Conservation (phyloP, 345 rosid species). For the Bruguiera parviflora region DNA sequence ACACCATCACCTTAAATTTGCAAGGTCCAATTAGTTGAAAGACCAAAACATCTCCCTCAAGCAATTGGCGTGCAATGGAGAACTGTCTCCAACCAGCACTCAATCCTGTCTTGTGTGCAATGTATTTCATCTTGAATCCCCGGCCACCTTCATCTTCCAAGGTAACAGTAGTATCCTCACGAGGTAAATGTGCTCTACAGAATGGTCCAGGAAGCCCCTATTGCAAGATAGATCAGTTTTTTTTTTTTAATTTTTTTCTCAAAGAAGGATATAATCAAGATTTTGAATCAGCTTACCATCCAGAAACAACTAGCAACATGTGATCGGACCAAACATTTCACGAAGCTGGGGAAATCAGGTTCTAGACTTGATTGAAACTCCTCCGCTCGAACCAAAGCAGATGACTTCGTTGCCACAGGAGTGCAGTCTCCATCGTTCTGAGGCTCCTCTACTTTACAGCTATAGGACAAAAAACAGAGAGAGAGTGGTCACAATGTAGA, state of each 20-base stretch:
- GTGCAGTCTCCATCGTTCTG: constrained; percentile 17
- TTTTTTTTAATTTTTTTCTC: not conserved
- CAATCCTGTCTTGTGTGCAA: constrained; percentile 66
- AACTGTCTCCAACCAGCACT: constrained; percentile 97
- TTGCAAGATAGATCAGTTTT: constrained; percentile 2
- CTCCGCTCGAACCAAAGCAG: constrained; percentile 55
- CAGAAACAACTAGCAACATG: constrained; percentile 69
- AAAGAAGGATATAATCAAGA: not conserved
- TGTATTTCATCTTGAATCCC: constrained; percentile 46
- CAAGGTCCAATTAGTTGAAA: constrained; percentile 61
- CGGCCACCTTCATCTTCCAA: constrained; percentile 62
- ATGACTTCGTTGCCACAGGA: constrained; percentile 35
- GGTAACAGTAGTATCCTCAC: constrained; percentile 41
- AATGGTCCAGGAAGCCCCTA: constrained; percentile 83
- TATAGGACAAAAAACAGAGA: constrained; percentile 17
- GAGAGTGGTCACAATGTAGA: not conserved
- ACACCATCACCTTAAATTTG: constrained; percentile 58
- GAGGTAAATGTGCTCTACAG: constrained; percentile 54
- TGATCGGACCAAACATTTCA: constrained; percentile 62
- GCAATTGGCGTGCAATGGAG: constrained; percentile 57
- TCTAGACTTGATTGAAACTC: constrained; percentile 62
- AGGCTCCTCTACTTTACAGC: constrained; percentile 34
- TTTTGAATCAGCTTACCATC: constrained; percentile 43
- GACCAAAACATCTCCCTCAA: constrained; percentile 75
- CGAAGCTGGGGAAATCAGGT: constrained; percentile 50